Evolutionary conservation across 2,329 filamentous ascomycete genomes (phyloP).

Genomic region (Macrophomina pseudophaseolina): DNA sequence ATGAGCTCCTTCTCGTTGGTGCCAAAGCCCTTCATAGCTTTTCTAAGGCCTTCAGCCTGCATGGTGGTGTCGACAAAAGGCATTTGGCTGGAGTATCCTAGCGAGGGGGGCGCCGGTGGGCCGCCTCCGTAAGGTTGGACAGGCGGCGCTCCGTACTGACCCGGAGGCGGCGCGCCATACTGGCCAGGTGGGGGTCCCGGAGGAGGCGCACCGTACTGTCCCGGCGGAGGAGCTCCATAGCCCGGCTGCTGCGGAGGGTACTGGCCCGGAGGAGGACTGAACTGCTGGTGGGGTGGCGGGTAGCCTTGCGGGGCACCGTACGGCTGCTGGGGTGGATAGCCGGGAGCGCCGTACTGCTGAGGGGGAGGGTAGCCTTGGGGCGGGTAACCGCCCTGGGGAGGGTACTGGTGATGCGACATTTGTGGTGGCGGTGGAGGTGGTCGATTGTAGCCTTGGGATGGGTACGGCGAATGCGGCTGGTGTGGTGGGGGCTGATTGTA

Average conservation of each 20-base stretch:
- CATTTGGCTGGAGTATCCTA: conserved; percentile 74
- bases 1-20: conserved; percentile 85
- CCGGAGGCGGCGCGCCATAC: conserved; percentile 34
- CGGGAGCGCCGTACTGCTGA: conserved; percentile 31
- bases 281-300: conserved; percentile 29
- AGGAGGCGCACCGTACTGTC: conserved; percentile 46
- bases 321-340: conserved; percentile 12
- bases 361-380: conserved; percentile 35
- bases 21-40: conserved; percentile 92
- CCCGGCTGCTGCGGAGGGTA: conserved; percentile 42
- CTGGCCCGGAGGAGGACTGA: conserved; percentile 29
- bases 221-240: conserved; percentile 38
- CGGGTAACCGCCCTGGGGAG: conserved; percentile 38
- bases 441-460: conserved; percentile 33
- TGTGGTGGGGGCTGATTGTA: conserved; percentile 26
- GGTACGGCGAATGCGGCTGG: conserved; percentile 33
- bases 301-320: conserved; percentile 33
- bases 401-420: conserved; percentile 37
- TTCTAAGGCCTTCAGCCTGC: conserved; percentile 74
- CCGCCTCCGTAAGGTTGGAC: conserved; percentile 37
- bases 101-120: conserved; percentile 65
- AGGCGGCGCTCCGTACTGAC: conserved; percentile 46
- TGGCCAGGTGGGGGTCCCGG: conserved; percentile 26
- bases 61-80: conserved; percentile 69
- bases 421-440: conserved; percentile 19